These are phyloP conservation scores for Neopestalotiopsis clavispora DNA, from an alignment of 2,329 filamentous ascomycete genomes.

Conservation along the genomic window DNA sequence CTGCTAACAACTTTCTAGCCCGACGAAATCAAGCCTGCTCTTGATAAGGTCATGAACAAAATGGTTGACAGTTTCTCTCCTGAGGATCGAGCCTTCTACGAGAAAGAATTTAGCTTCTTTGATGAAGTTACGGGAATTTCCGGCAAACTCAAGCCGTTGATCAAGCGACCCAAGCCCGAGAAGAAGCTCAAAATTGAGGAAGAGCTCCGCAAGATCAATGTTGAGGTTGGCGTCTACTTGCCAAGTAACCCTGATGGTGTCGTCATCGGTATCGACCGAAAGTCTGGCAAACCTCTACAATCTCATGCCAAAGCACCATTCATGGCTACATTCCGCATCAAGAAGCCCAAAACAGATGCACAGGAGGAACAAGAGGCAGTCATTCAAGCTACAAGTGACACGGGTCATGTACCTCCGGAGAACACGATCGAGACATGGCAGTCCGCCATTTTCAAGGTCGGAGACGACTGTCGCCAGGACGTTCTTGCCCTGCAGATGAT, in stretches of 20 bases:
- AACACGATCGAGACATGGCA: constrained; percentile 95
- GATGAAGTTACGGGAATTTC: constrained; percentile 95
- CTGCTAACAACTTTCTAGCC: constrained; percentile 55
- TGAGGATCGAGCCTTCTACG: constrained; percentile 84
- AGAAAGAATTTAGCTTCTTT: constrained; percentile 97
- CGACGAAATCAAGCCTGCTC: constrained; percentile 88
- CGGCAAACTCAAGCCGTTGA: constrained; percentile 91
- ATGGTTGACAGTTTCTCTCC: constrained; percentile 82
- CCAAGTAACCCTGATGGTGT: constrained; percentile 96
- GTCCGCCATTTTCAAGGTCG: constrained; percentile 99
- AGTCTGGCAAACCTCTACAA: constrained; percentile 95
- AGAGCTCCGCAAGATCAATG: constrained; percentile 94
- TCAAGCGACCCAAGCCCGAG: constrained; percentile 90
- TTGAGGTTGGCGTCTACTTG: constrained; percentile 96
- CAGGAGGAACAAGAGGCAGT: constrained; percentile 58
- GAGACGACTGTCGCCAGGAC: constrained; percentile 97
- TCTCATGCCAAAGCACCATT: constrained; percentile 98
- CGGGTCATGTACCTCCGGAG: constrained; percentile 37
- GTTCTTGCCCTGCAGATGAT: constrained; percentile 98
- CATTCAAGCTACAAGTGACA: constrained; percentile 52
- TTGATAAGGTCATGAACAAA: constrained; percentile 87
- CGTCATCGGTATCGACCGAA: constrained; percentile 96
- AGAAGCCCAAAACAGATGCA: constrained; percentile 69
- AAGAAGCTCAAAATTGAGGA: constrained; percentile 99
- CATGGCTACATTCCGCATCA: constrained; percentile 98